Base-by-base conservation (phyloP, 225 moss, liverwort and hornwort genomes). In the Sphagnum tenellum region DNA sequence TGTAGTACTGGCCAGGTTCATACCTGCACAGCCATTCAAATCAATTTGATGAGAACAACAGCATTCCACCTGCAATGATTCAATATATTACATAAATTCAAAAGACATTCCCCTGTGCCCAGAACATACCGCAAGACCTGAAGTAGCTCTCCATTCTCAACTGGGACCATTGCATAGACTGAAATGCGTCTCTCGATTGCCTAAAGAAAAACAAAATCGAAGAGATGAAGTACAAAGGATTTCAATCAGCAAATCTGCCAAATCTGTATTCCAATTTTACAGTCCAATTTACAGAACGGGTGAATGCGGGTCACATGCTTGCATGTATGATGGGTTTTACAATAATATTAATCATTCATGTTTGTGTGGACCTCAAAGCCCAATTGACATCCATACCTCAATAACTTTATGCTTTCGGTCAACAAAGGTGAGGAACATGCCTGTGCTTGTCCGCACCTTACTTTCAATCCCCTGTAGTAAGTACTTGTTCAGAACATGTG, bases 371-470 rank as follows among this genome's bases (percentile, higher is more conserved):
- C 29, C 29, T 29, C 29, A 29, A 29, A 29, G 29, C 29, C 29
- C 29, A 29, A 29, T 29, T 29, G n/a, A 9, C 46, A 64, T 48
- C 64, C 29, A 5, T 60, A 86, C 86, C 78, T 75, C 70, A 62
- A 86, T 68, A 55, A 54, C 67, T 48, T 50, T 75, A 71, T 86
- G 86, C 57, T 45, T 74, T 61, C 86, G 82, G 64, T 86, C 86
- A 67, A 64, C 64, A 60, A 74, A 48, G 51, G 80, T 80, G 60
- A 86, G 69, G 55, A 86, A 86, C 86, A 86, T 86, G 61, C 86
- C 86, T 60, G 83, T 83, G 73, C 86, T 86, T 48, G 86, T 86
- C 63, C 86, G 83, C 72, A 86, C 83, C 66, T 86, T 86, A 76
- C 86, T 86, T 75, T 86, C 86, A 49, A 86, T 83, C 58, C 86